Evolutionary conservation across 345 rosid genomes (phyloP).

Genomic region (Acer yangbiense): DNA sequence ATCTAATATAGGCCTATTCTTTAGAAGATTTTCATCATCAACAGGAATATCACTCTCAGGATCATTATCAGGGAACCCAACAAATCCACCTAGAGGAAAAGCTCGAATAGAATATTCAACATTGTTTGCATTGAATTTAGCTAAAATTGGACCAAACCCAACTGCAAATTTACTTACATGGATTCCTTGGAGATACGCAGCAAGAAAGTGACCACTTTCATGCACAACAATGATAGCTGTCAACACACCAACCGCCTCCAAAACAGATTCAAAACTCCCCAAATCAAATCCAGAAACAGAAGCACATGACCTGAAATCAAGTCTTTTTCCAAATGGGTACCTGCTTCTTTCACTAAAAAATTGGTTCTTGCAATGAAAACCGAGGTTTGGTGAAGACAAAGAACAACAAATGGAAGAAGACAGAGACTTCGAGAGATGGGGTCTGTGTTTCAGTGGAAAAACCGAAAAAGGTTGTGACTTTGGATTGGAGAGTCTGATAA

Average conservation of each 20-base stretch:
- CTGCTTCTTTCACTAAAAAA: constrained; percentile 33
- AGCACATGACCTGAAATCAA: constrained; percentile 51
- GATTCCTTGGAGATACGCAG: constrained; percentile 92
- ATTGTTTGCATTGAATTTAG: constrained; percentile 78
- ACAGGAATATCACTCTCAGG: constrained; percentile 84
- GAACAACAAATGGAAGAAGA: constrained; percentile 33
- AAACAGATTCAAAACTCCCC: constrained; percentile 63
- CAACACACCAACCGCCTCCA: constrained; percentile 80
- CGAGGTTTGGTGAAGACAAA: constrained; percentile 32
- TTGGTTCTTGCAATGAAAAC: constrained; percentile 35
- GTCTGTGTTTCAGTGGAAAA: constrained; percentile 46
- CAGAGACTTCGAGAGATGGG: constrained; percentile 52
- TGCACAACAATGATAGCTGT: constrained; percentile 90
- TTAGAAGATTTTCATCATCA: constrained; percentile 80
- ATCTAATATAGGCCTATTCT: constrained; percentile 87
- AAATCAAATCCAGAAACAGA: constrained; percentile 66
- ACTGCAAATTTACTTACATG: constrained; percentile 96
- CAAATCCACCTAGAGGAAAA: constrained; percentile 93
- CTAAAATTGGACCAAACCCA: constrained; percentile 93
- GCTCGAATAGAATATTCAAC: constrained; percentile 92
- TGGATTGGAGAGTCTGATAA: constrained; percentile 35
- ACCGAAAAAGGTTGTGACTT: constrained; percentile 42
- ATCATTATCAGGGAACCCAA: constrained; percentile 97
- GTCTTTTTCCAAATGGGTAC: constrained; percentile 36
- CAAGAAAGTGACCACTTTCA: constrained; percentile 89